Base-by-base conservation (phyloP, 2,329 filamentous ascomycete genomes). In the Trichoderma guizhouense region DNA sequence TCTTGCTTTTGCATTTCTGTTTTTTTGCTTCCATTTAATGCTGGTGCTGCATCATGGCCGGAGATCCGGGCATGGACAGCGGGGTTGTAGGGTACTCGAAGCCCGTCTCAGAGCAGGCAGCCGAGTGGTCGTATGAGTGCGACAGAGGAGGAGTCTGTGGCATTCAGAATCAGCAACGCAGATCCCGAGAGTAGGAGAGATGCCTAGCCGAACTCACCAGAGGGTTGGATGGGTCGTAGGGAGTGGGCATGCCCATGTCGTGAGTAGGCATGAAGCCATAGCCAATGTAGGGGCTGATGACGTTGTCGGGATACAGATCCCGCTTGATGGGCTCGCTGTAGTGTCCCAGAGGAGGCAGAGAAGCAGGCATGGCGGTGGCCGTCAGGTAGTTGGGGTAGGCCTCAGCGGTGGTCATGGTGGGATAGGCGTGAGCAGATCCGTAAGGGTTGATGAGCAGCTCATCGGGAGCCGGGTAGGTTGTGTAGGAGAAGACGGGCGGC, bases 111-210 rank as follows among this genome's bases (percentile, higher is more conserved):
- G 88, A 90, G 80, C 88, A 89, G 77, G 84, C 86, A 73, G 87
- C 83, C 67, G 90, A 93, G 79, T 90, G 88, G 77, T 92, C 90
- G 80, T 90, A 92, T 32, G 90, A 91, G 79, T 92, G 91, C 77
- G 91, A 92, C 77, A 94, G 88, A 79, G 92, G 90, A 83, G 92
- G 92, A 81, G 92, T 94, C 92, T 94, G 83, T 39, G 77, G 78
- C 66, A 62, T 82, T 80, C 80, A 69, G 72, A 80, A 83, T 87
- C 85, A 87, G 86, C 84, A 84, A 82, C 80, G 80, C 78, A 79
- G 76, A 77, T 82, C 80, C 80, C 80, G 80, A 77, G 80, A 79
- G 80, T 81, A 80, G 77, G 79, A 78, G 78, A 81, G 79, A 78
- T 83, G 84, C 78, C 81, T 77, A 74, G 77, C 74, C 74, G 77